Evolutionary conservation across 768 basidiomycete species (phyloP).

Genomic region (Cyclocybe cylindracea): DNA sequence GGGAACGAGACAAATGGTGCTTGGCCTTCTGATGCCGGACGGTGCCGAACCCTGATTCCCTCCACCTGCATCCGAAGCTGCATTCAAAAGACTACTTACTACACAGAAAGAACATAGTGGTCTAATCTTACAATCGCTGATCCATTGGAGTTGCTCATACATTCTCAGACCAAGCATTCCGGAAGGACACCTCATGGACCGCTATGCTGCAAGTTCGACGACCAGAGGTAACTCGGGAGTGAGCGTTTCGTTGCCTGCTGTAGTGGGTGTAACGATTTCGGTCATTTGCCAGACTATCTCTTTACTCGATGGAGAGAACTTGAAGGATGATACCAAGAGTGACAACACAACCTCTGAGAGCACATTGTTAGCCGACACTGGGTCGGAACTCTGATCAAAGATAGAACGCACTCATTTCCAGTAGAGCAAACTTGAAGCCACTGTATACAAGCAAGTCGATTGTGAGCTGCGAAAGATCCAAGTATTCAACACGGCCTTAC

Average conservation of each 20-base stretch:
- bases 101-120: background rate
- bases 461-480: background rate
- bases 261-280: constrained; percentile 15
- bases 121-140: too few species aligned
- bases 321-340: constrained; percentile 19
- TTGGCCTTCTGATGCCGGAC: too few species aligned
- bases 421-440: constrained; percentile 16
- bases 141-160: too few species aligned
- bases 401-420: constrained; percentile 22
- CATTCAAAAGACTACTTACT: background rate
- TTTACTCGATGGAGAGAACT: constrained; percentile 18
- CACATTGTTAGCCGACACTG: background rate
- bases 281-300: constrained; percentile 24
- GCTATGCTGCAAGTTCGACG: constrained; percentile 5
- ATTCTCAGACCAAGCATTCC: too few species aligned
- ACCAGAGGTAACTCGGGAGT: constrained; percentile 17
- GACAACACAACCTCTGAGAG: constrained; percentile 21
- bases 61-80: too few species aligned
- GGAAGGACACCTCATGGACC: too few species aligned
- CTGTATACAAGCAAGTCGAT: constrained; percentile 1
- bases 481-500: constrained; percentile 23
- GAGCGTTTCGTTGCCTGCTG: background rate
- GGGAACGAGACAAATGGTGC: too few species aligned
- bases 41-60: too few species aligned
- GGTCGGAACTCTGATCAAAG: background rate